A percentile compares a stretch with the other conserved stretches of the same genome.
Conservation (phyloP, 225 moss, liverwort and hornwort genomes). For the Antitrichia curtipendula region DNA sequence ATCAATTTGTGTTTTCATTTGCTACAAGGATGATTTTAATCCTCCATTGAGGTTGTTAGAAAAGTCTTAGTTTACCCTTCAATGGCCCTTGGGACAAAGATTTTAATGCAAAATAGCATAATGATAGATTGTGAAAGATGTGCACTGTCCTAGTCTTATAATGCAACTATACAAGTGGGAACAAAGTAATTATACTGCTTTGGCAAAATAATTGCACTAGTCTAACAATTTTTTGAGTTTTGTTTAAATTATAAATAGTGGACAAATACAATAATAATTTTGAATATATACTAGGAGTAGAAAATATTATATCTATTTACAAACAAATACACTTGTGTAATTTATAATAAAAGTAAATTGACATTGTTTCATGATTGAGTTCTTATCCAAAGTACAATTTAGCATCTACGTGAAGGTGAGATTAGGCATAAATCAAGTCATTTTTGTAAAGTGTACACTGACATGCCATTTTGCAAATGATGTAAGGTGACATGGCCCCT, state of each 20-base stretch:
- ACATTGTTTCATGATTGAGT: not conserved
- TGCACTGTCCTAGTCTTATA: too few species aligned
- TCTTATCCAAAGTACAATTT: not conserved
- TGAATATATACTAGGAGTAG: not conserved
- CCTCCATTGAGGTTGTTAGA: rapidly evolving
- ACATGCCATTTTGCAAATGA: too few species aligned
- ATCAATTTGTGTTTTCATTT: not conserved
- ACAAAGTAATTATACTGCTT: not conserved
- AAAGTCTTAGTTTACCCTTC: not conserved
- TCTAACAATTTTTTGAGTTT: not conserved
- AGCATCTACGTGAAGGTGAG: too few species aligned
- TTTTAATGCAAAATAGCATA: not conserved
- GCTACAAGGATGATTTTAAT: not conserved
- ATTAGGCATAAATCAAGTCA: too few species aligned
- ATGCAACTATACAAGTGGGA: not conserved
- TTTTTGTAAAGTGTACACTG: too few species aligned
- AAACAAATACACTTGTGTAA: rapidly evolving
- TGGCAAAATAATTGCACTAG: not conserved
- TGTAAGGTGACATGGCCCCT: too few species aligned
- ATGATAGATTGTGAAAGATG: not conserved
- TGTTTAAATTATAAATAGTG: not conserved
- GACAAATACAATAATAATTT: not conserved
- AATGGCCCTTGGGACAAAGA: rapidly evolving
- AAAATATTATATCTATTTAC: not conserved
- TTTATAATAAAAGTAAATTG: not conserved